Evolutionary conservation across 2,329 filamentous ascomycete genomes (phyloP), one percentile per base, ranked within the genome.

Genomic region (Ceratocystis papillata): DNA sequence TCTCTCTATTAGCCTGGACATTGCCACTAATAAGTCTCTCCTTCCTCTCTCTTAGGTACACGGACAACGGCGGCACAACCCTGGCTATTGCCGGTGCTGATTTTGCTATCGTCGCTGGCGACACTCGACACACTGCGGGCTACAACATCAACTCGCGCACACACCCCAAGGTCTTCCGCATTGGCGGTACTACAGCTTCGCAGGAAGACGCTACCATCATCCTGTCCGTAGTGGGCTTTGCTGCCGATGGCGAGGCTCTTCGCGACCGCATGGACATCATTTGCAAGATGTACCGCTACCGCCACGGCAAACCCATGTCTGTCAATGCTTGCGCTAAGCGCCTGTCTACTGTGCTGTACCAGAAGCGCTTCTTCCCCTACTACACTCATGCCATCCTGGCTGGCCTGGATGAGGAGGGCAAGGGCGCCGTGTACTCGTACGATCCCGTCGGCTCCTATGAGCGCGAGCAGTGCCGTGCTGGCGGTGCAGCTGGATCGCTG

Each of bases 141-240:
- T 99, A 96, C 85, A 96, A 88, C 82, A 99, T 99, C 87, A 96
- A 99, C 85, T 92, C 92, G 68, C 89, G 94, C 73, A 93, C 89
- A 80, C 84, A 87, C 68, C 94, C 94, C 67, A 99, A 99, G 79
- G 88, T 99, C 69, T 99, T 96, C 84, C 91, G 89, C 78, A 95
- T 99, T 71, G 94, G 95, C 68, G 94, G 93, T 65, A 90, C 92
- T 68, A 92, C 89, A 53, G 85, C 90, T 64, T 87, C 90, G 66
- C 90, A 95, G 75, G 85, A 88, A 68, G 90, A 92, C 71, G 89
- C 90, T 64, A 89, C 86, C 65, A 89, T 99, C 72, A 84, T 97
- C 17, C 83, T 99, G 62, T 95, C 92, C 1, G 93, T 99, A 0
- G 93, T 96, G 55, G 94, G 94, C 60, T 99, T 96, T 75, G 90